phyloP scores from a whole-genome alignment of 805 yeast genomes.

The Grigorovia yakushimaensis region DNA sequence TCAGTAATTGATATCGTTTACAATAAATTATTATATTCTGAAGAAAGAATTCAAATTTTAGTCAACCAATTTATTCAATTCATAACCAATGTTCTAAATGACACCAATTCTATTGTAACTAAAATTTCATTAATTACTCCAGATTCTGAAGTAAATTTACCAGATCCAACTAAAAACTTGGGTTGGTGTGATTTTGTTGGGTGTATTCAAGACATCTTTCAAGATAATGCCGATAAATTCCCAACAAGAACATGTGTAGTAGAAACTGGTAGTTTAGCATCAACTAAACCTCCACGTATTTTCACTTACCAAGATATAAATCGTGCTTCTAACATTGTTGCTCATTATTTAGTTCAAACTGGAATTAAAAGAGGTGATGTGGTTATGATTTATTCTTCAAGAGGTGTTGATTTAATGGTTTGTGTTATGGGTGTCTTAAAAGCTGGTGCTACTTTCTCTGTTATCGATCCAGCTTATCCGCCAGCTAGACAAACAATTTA shows the following conservation, averaged over 20 bases:
- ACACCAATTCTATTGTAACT: constrained; percentile 41
- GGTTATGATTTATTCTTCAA: constrained; percentile 93
- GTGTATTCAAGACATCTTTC: constrained; percentile 92
- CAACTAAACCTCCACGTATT: constrained; percentile 46
- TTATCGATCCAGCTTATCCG: constrained; percentile 97
- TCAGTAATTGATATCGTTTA: constrained; percentile 32
- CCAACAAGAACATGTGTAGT: constrained; percentile 89
- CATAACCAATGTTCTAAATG: constrained; percentile 28
- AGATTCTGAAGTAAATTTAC: constrained; percentile 53
- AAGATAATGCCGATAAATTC: constrained; percentile 68
- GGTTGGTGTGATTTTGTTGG: constrained; percentile 92
- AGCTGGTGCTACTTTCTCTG: constrained; percentile 98
- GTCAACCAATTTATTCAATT: constrained; percentile 66
- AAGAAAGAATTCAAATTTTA: constrained; percentile 56
- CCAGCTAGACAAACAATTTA: constrained; percentile 95
- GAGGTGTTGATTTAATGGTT: constrained; percentile 94
- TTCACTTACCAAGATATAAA: constrained; percentile 84
- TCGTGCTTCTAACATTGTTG: constrained; percentile 87
- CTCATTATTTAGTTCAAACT: constrained; percentile 69
- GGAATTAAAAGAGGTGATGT: constrained; percentile 90
- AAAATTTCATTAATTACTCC: constrained; percentile 58
- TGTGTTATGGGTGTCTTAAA: constrained; percentile 96
- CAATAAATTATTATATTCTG: constrained; percentile 66
- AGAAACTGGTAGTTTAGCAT: constrained; percentile 63
- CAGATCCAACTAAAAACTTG: constrained; percentile 78